Evolutionary conservation across 208 protist species (phyloP).

Genomic region (Trypanosoma vivax): DNA sequence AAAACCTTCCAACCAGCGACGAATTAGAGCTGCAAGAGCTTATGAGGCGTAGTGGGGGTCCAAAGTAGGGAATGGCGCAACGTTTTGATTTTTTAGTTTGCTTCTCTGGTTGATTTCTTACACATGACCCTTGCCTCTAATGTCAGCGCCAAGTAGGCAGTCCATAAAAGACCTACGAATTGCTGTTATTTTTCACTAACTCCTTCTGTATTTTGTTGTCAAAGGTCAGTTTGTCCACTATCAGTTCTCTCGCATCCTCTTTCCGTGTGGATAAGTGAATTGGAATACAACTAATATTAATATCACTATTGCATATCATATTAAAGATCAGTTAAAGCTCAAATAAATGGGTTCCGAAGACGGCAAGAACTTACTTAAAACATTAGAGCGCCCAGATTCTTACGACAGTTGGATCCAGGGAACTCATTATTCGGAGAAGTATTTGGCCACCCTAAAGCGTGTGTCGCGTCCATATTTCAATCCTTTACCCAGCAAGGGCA

Average conservation of each 20-base stretch:
- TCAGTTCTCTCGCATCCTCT: too few species aligned
- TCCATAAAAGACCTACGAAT: too few species aligned
- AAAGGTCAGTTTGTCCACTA: too few species aligned
- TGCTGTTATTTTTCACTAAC: too few species aligned
- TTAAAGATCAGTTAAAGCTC: background rate
- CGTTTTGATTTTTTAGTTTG: conserved; percentile 4
- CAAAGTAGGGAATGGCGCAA: background rate
- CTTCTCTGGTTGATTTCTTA: background rate
- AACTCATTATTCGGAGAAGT: conserved; percentile 19
- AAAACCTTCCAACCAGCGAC: conserved; percentile 45
- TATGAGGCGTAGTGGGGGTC: conserved; percentile 7
- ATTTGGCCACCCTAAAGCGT: conserved; percentile 4
- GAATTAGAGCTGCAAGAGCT: conserved; percentile 44
- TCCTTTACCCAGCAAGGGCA: background rate
- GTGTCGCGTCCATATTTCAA: conserved; percentile 3
- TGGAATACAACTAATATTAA: too few species aligned
- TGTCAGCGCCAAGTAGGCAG: background rate
- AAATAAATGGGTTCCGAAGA: conserved; percentile 12
- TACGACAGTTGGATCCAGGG: conserved; percentile 22
- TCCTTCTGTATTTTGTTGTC: too few species aligned
- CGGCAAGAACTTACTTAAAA: background rate
- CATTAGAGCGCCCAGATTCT: conserved; percentile 10
- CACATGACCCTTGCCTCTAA: background rate
- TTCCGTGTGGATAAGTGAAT: too few species aligned
- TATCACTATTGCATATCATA: too few species aligned